These are phyloP conservation scores for Chenopodium suecicum DNA, from an alignment of 148 eudicot genomes.

Conservation along the genomic window DNA sequence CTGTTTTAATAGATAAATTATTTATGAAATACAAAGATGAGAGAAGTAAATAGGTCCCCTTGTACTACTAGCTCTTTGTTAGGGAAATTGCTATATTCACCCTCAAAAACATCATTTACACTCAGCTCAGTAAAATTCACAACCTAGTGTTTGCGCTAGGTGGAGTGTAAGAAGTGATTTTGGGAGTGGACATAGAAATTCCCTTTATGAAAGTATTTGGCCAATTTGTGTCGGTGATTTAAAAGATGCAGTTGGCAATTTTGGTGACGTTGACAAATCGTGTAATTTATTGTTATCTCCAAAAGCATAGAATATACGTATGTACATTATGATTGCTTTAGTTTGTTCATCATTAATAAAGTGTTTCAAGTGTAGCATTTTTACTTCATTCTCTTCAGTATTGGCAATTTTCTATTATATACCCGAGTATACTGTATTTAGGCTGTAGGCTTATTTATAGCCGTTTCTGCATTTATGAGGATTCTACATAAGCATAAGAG, in stretches of 20 bases:
- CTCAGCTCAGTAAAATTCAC: neutral
- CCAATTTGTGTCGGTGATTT: neutral
- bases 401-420: neutral
- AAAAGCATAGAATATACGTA: conserved; percentile 7
- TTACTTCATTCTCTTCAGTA: neutral
- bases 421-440: neutral
- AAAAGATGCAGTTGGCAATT: conserved; percentile 18
- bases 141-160: neutral
- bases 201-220: neutral
- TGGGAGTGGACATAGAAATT: neutral
- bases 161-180: neutral
- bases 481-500: too few species aligned
- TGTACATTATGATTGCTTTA: conserved; percentile 21
- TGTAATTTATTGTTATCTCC: conserved; percentile 4
- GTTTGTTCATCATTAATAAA: neutral
- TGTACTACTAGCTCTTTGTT: neutral
- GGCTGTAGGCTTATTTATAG: too few species aligned
- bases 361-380: neutral
- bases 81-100: neutral
- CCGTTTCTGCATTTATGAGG: too few species aligned
- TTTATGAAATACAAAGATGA: neutral
- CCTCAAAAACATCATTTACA: neutral
- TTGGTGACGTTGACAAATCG: neutral
- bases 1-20: neutral
- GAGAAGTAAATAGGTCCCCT: conserved; percentile 10